These are phyloP conservation scores for Pittosporum tobira DNA, from an alignment of 129 eudicot genomes.

Conservation along the genomic window DNA sequence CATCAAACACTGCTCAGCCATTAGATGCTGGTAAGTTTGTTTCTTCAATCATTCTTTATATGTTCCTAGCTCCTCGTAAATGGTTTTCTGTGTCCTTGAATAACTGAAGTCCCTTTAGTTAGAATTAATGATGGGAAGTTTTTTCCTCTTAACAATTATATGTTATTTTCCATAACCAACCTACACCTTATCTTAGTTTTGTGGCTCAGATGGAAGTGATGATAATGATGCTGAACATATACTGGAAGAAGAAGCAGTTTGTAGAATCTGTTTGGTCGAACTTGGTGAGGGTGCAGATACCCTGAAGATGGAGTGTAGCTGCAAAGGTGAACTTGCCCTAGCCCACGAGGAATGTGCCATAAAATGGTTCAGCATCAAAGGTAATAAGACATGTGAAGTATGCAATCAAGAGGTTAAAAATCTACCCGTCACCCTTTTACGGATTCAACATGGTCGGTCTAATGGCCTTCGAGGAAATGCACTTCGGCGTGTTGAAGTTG, in stretches of 20 bases:
- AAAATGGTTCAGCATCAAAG: slow-evolving; percentile 97
- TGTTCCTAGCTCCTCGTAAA: background rate
- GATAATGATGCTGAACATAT: slow-evolving; percentile 51
- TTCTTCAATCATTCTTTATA: background rate
- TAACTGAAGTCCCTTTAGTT: background rate
- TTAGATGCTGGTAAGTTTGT: slow-evolving; percentile 40
- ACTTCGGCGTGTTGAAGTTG: slow-evolving; percentile 28
- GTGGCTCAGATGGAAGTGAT: slow-evolving; percentile 48
- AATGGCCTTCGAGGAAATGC: slow-evolving; percentile 33
- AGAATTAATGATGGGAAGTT: no score
- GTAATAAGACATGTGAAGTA: slow-evolving; percentile 91
- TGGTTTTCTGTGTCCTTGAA: background rate
- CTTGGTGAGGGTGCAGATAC: slow-evolving; percentile 75
- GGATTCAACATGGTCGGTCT: slow-evolving; percentile 49
- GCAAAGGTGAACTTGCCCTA: slow-evolving; percentile 92
- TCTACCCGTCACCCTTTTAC: slow-evolving; percentile 81
- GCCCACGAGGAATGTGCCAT: slow-evolving; percentile 92
- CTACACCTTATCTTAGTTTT: slow-evolving; percentile 27
- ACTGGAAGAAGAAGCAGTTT: slow-evolving; percentile 91
- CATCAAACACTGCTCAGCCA: slow-evolving; percentile 23
- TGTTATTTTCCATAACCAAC: slow-evolving; percentile 5
- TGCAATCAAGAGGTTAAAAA: slow-evolving; percentile 89
- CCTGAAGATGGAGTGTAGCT: slow-evolving; percentile 89
- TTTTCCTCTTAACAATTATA: no score
- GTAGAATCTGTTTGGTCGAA: slow-evolving; percentile 89